Percentiles rank a stretch among this genome's conserved stretches.
phyloP scores from a whole-genome alignment of 495 filamentous ascomycete species.

The Talaromyces nanjingensis region DNA sequence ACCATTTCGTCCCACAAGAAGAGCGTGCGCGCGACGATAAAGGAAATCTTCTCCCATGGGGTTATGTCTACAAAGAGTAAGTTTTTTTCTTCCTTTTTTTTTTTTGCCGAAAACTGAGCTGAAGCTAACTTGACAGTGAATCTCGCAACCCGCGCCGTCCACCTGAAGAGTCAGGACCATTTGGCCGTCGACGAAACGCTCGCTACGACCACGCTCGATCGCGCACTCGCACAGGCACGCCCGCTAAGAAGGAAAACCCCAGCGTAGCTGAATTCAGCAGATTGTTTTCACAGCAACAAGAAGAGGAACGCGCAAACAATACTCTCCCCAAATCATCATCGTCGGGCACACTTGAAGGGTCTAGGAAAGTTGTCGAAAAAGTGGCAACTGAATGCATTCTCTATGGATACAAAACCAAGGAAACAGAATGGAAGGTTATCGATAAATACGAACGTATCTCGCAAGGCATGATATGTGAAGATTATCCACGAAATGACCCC shows the following conservation, averaged over 20 bases:
- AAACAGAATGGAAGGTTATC: constrained; percentile 75
- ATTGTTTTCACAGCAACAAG: constrained; percentile 37
- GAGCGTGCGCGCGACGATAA: constrained; percentile 55
- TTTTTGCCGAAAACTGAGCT: neutral
- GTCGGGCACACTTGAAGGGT: constrained; percentile 33
- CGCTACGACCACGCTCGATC: constrained; percentile 44
- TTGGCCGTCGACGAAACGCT: constrained; percentile 48
- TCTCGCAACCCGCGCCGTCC: constrained; percentile 42
- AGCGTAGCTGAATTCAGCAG: constrained; percentile 46
- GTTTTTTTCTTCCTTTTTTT: constrained; percentile 8
- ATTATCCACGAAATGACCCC: constrained; percentile 64
- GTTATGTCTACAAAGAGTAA: constrained; percentile 54
- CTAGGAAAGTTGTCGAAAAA: constrained; percentile 39
- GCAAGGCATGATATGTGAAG: constrained; percentile 74
- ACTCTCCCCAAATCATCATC: constrained; percentile 36
- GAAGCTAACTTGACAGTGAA: constrained; percentile 26
- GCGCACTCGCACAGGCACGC: constrained; percentile 53
- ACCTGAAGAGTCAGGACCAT: constrained; percentile 56
- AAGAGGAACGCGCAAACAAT: constrained; percentile 27
- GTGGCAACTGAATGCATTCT: constrained; percentile 77
- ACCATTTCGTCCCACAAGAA: constrained; percentile 58
- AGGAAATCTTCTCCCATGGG: constrained; percentile 55
- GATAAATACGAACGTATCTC: constrained; percentile 73
- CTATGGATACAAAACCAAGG: constrained; percentile 67
- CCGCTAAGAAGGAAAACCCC: constrained; percentile 51